Evolutionary conservation across 2,329 filamentous ascomycete genomes (phyloP).

Genomic region (Venturia nashicola): DNA sequence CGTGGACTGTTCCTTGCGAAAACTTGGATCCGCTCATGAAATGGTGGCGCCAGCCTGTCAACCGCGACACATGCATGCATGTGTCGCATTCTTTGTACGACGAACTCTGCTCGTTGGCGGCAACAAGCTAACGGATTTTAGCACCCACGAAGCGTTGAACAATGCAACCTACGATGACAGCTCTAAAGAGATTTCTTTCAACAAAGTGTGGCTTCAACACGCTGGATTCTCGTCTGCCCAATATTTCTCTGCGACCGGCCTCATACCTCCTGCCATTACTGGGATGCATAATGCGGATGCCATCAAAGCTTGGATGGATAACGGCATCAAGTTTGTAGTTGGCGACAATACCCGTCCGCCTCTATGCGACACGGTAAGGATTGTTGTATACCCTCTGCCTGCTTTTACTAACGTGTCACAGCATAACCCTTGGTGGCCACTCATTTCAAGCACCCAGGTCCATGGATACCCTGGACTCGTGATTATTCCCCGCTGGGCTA

Average conservation of each 20-base stretch:
- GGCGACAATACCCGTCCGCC: slow-evolving; percentile 49
- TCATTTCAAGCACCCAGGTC: slow-evolving; percentile 36
- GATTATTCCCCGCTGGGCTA: slow-evolving; percentile 48
- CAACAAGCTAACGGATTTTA: slow-evolving; percentile 9
- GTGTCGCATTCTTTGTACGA: slow-evolving; percentile 48
- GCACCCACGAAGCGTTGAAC: slow-evolving; percentile 44
- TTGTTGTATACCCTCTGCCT: neutral
- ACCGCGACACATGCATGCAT: slow-evolving; percentile 43
- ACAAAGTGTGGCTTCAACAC: slow-evolving; percentile 45
- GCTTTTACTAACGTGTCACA: neutral
- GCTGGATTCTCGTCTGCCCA: slow-evolving; percentile 35
- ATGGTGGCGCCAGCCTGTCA: slow-evolving; percentile 41
- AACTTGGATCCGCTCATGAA: slow-evolving; percentile 36
- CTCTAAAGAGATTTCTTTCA: slow-evolving; percentile 46
- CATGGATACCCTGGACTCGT: slow-evolving; percentile 46
- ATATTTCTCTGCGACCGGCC: slow-evolving; percentile 40
- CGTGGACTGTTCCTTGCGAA: slow-evolving; percentile 38
- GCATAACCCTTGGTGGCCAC: slow-evolving; percentile 42
- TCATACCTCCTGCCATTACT: slow-evolving; percentile 52
- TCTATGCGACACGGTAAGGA: slow-evolving; percentile 33
- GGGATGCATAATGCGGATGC: slow-evolving; percentile 53
- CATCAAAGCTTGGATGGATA: slow-evolving; percentile 45
- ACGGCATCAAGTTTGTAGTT: slow-evolving; percentile 48
- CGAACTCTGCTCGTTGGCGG: neutral
- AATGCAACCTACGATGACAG: slow-evolving; percentile 49